Evolutionary conservation across 139 green algal species (phyloP).

Genomic region (Chlamydomonas sphaeroides): DNA sequence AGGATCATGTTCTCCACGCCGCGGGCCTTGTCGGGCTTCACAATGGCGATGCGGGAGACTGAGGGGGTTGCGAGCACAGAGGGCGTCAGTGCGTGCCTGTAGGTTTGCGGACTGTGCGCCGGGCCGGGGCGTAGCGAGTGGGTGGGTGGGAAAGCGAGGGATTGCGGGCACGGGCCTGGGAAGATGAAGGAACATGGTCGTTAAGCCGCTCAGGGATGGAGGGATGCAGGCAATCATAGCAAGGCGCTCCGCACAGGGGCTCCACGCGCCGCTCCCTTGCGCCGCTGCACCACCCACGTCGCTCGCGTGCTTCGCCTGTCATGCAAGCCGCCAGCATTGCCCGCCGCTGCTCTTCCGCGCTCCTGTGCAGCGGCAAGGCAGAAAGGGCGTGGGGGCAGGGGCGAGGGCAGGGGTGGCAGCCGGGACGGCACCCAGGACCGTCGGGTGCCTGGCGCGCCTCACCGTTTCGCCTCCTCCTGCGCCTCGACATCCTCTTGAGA

Average conservation of each 20-base stretch:
- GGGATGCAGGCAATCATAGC: no score
- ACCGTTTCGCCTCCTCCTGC: conserved; percentile 34
- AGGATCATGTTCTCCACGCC: conserved; percentile 93
- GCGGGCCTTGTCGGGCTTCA: conserved; percentile 96
- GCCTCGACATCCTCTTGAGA: conserved; percentile 28
- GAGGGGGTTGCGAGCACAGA: no score
- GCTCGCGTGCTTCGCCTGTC: conserved; percentile 77
- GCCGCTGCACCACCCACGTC: conserved; percentile 83
- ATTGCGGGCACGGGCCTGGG: no score
- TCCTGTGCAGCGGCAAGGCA: conserved; percentile 36
- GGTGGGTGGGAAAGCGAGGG: no score
- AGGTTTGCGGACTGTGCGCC: no score
- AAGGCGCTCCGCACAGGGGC: background rate
- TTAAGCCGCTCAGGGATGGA: no score
- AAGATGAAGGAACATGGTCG: no score
- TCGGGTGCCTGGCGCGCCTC: background rate
- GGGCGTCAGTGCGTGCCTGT: no score
- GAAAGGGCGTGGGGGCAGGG: background rate
- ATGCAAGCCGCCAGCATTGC: conserved; percentile 84
- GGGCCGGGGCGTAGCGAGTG: no score
- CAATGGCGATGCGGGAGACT: conserved; percentile 91
- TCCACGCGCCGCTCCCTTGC: no score
- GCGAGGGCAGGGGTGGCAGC: background rate
- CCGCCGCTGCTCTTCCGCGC: conserved; percentile 80
- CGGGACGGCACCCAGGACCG: background rate